Percentiles rank a stretch among this genome's conserved stretches.
These are phyloP conservation scores for Chlamydomonas sphaeroides DNA, from an alignment of 139 green algal genomes.

Conservation along the genomic window DNA sequence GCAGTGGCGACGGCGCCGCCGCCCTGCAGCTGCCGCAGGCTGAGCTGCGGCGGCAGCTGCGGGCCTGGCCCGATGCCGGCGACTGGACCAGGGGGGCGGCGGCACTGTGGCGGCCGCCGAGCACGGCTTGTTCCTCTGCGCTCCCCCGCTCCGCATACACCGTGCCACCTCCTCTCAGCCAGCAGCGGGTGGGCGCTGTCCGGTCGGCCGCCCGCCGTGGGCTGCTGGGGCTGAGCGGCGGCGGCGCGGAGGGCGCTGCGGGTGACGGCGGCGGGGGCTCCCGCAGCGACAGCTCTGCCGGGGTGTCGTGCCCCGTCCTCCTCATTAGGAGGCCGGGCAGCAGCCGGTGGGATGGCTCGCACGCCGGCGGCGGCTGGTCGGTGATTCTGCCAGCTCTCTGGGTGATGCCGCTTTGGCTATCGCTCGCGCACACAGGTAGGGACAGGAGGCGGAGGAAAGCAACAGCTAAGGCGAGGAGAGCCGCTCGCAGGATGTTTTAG, in stretches of 20 bases:
- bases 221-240: not conserved
- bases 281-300: no score
- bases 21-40: not conserved
- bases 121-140: no score
- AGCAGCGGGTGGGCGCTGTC: not conserved
- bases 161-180: not conserved
- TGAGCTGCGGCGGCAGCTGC: slow-evolving; percentile 15
- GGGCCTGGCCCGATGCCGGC: slow-evolving; percentile 19
- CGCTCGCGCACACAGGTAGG: slow-evolving; percentile 41
- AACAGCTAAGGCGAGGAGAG: no score
- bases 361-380: slow-evolving; percentile 70
- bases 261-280: not conserved
- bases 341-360: no score
- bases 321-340: slow-evolving; percentile 8
- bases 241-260: not conserved
- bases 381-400: slow-evolving; percentile 65
- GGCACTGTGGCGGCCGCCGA: slow-evolving; percentile 23
- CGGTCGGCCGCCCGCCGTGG: not conserved
- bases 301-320: slow-evolving; percentile 20
- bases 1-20: not conserved
- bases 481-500: no score
- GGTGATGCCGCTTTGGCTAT: slow-evolving; percentile 61
- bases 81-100: slow-evolving; percentile 18
- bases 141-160: no score
- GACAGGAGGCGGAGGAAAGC: no score